Base-by-base conservation (phyloP, 768 basidiomycete species). In the Termitomyces sp. region DNA sequence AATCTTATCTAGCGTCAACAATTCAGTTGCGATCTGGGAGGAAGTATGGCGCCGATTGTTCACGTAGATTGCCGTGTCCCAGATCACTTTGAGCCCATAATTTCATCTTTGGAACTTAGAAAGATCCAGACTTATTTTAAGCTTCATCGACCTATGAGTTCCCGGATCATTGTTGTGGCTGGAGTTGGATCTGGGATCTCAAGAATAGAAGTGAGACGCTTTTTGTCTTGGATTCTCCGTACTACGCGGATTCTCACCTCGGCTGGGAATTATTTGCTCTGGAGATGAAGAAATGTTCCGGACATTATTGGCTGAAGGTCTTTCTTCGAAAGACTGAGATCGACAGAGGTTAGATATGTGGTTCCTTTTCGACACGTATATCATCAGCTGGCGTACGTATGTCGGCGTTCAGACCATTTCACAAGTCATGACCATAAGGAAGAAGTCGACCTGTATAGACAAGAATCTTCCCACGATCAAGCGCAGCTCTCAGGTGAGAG, bases 21-120 rank as follows among this genome's bases (percentile, higher is more conserved):
- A 83, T 64, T 84, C 84, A 1, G 69, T 76, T 12, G 80, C 77
- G 15, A 80, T 86, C 63, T 87, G 85, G 86, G 74, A 81, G 59
- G 73, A 74, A 31, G 69, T 83, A 42, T 76, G 77, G n/a, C 72
- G 70, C 57, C 67, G 62, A 32, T 57, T 68, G 31, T 56, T 70
- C 20, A 50, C 59, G 38, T 70, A 65, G 53, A 57, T 56, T 57
- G 20, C 58, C 57, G 60, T 59, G 17, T 53, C 38, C 36, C 15
- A 58, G 54, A 61, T 60, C 45, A 58, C 38, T 48, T 47, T 58
- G 38, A 45, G 45, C 31, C 36, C 50, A 57, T 6, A 52, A 52
- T 59, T 50, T 51, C 34, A 32, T 60, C 36, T 17, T 52, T 60
- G 12, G 31, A 29, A 9, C 6, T 32, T 10, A 40, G 32, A 51